Conservation (phyloP, 257 asterid species). For the Oldenlandia corymbosa region DNA sequence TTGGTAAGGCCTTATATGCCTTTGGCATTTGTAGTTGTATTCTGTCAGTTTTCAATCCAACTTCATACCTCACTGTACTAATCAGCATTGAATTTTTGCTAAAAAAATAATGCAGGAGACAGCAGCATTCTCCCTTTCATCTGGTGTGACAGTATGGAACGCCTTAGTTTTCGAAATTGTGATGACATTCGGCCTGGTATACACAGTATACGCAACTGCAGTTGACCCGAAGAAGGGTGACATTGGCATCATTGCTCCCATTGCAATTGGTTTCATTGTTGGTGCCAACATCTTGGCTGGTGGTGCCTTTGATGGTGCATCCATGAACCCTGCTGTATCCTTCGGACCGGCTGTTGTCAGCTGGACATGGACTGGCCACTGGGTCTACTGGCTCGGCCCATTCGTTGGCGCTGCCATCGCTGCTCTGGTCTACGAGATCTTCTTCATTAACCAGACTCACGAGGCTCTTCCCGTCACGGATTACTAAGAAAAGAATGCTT, state of each 20-base stretch:
- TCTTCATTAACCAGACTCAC: slow-evolving; percentile 51
- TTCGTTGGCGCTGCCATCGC: slow-evolving; percentile 62
- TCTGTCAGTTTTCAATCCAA: too few relatives aligned
- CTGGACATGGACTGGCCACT: slow-evolving; percentile 78
- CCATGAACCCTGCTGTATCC: slow-evolving; percentile 90
- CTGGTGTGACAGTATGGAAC: slow-evolving; percentile 53
- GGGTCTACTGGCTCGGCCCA: slow-evolving; percentile 91
- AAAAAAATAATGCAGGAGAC: slow-evolving; percentile 43
- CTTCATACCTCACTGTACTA: slow-evolving; percentile 31
- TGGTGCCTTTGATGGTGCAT: slow-evolving; percentile 77
- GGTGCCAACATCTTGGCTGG: slow-evolving; percentile 89
- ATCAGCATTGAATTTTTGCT: slow-evolving; percentile 16
- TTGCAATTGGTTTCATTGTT: slow-evolving; percentile 80
- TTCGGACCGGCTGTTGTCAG: slow-evolving; percentile 84
- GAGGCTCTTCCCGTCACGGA: slow-evolving; percentile 55
- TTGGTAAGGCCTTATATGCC: slow-evolving; percentile 27
- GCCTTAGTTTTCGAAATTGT: slow-evolving; percentile 72
- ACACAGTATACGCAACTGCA: slow-evolving; percentile 82
- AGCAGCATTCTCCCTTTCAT: slow-evolving; percentile 58
- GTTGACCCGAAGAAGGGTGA: slow-evolving; percentile 80
- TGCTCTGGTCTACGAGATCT: slow-evolving; percentile 49
- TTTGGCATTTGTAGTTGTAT: too few relatives aligned
- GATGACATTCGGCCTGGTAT: slow-evolving; percentile 80
- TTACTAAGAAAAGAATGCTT: slow-evolving; percentile 18
- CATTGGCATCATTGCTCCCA: slow-evolving; percentile 68